phyloP scores from a whole-genome alignment of 1,284 basidiomycete genomes.

The Pseudozyma pruni region DNA sequence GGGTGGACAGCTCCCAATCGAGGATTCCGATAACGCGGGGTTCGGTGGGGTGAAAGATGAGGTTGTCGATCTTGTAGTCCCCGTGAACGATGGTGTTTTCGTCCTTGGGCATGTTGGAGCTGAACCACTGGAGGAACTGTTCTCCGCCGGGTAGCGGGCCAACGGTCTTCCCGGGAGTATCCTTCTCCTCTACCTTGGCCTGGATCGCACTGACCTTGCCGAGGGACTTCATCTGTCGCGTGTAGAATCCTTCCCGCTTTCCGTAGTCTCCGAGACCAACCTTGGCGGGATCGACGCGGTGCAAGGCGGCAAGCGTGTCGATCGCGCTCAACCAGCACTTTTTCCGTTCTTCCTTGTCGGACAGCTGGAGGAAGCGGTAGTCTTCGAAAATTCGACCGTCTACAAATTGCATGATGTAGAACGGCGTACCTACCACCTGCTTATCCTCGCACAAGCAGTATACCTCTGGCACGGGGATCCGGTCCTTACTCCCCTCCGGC shows the following conservation, averaged over 20 bases:
- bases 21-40: slow-evolving; percentile 91
- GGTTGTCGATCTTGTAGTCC: slow-evolving; percentile 95
- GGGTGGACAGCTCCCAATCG: slow-evolving; percentile 94
- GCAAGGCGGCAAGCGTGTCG: slow-evolving; percentile 79
- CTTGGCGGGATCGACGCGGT: slow-evolving; percentile 76
- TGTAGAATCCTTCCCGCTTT: slow-evolving; percentile 82
- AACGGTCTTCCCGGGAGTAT: slow-evolving; percentile 73
- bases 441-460: slow-evolving; percentile 78
- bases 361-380: slow-evolving; percentile 73
- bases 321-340: slow-evolving; percentile 71
- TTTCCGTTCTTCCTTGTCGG: slow-evolving; percentile 72
- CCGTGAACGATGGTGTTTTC: slow-evolving; percentile 83
- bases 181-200: slow-evolving; percentile 75
- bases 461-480: slow-evolving; percentile 86
- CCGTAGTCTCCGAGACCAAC: slow-evolving; percentile 83
- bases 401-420: slow-evolving; percentile 95
- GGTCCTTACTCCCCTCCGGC: slow-evolving; percentile 33
- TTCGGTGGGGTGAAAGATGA: slow-evolving; percentile 91
- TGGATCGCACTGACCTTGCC: slow-evolving; percentile 80
- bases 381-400: slow-evolving; percentile 89
- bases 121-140: slow-evolving; percentile 82
- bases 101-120: slow-evolving; percentile 76
- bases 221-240: slow-evolving; percentile 88
- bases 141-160: slow-evolving; percentile 76
- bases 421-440: slow-evolving; percentile 83